phyloP scores from a whole-genome alignment of 2,329 filamentous ascomycete species.

The Neofusicoccum laricinum region DNA sequence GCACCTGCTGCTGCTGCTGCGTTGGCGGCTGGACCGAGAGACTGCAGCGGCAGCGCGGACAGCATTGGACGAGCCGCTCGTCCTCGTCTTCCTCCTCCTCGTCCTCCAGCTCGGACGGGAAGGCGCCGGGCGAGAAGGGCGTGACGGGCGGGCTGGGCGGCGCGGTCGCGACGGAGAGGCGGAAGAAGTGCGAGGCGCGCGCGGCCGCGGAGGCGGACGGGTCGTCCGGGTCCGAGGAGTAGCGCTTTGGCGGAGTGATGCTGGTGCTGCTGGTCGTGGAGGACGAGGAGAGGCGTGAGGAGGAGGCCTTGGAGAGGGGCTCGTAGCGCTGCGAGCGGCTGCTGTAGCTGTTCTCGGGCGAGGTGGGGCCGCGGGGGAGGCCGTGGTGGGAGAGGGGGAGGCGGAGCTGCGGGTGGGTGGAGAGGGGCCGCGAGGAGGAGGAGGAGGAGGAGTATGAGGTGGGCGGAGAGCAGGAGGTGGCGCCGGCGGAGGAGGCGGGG shows the following conservation, averaged over 20 bases:
- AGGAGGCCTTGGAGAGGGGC: slow-evolving; percentile 1
- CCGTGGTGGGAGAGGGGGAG: slow-evolving; percentile 15
- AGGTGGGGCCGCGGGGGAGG: slow-evolving; percentile 11
- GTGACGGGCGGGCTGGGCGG: slow-evolving; percentile 13
- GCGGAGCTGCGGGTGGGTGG: slow-evolving; percentile 9
- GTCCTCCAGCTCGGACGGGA: neutral
- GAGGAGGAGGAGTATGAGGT: neutral
- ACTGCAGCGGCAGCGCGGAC: neutral
- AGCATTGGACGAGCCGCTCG: neutral
- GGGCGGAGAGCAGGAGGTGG: neutral
- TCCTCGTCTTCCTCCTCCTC: neutral
- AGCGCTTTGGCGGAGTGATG: neutral
- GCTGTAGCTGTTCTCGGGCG: slow-evolving; percentile 6
- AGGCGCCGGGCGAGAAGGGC: slow-evolving; percentile 15
- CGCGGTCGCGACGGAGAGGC: slow-evolving; percentile 20
- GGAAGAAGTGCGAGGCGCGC: neutral
- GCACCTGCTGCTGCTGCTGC: neutral
- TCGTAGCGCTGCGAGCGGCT: slow-evolving; percentile 13
- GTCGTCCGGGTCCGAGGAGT: neutral
- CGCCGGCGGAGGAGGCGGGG: neutral
- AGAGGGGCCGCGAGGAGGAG: neutral
- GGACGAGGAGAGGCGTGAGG: neutral
- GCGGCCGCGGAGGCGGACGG: neutral
- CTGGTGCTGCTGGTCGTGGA: neutral
- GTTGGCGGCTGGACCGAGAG: neutral